Evolutionary conservation across 2,329 filamentous ascomycete genomes (phyloP).

Genomic region (Didymella keratinophila): DNA sequence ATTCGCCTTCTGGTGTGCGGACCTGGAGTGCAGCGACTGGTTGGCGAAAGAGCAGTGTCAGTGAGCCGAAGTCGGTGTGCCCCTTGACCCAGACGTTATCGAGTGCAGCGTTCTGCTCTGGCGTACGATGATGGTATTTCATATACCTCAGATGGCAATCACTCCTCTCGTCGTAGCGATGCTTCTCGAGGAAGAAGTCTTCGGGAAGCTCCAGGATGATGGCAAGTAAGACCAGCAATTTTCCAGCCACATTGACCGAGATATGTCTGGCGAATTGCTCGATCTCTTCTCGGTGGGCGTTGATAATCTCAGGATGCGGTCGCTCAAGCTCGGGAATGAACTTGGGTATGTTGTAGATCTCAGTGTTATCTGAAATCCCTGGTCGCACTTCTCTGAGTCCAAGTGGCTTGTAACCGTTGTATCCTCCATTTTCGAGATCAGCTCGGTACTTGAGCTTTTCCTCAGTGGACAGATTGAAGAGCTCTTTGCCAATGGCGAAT

Average conservation of each 20-base stretch:
- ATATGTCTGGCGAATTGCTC: slow-evolving; percentile 58
- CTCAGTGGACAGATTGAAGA: slow-evolving; percentile 23
- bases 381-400: slow-evolving; percentile 41
- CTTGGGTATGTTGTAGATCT: slow-evolving; percentile 68
- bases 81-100: slow-evolving; percentile 48
- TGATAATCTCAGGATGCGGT: slow-evolving; percentile 50
- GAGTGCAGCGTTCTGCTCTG: slow-evolving; percentile 55
- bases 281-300: slow-evolving; percentile 54
- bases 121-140: slow-evolving; percentile 61
- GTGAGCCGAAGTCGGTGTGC: slow-evolving; percentile 64
- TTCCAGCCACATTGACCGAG: slow-evolving; percentile 54
- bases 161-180: slow-evolving; percentile 63
- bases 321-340: slow-evolving; percentile 64
- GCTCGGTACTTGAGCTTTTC: slow-evolving; percentile 27
- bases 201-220: slow-evolving; percentile 67
- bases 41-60: slow-evolving; percentile 65
- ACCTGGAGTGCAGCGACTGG: slow-evolving; percentile 66
- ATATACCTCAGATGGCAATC: slow-evolving; percentile 70
- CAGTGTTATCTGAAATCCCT: slow-evolving; percentile 61
- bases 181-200: slow-evolving; percentile 61
- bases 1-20: slow-evolving; percentile 35
- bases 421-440: slow-evolving; percentile 44
- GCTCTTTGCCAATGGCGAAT: slow-evolving; percentile 25
- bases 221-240: slow-evolving; percentile 60
- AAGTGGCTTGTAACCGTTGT: slow-evolving; percentile 56